phyloP scores from a whole-genome alignment of 2,329 filamentous ascomycete species.

The Scorias spongiosa region DNA sequence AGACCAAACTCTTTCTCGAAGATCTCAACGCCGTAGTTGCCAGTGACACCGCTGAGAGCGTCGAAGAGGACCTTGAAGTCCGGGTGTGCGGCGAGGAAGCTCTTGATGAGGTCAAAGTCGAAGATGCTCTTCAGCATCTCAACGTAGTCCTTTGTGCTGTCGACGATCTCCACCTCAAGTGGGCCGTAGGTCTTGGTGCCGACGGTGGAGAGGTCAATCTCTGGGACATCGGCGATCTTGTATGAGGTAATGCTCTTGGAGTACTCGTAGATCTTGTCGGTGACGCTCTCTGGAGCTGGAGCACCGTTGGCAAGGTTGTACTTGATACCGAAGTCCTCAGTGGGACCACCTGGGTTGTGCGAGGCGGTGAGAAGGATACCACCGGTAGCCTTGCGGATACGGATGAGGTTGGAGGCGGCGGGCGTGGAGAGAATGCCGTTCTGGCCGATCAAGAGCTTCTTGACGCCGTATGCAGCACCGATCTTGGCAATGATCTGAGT shows the following conservation, averaged over 20 bases:
- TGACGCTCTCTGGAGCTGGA: conserved; percentile 87
- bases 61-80: conserved; percentile 98
- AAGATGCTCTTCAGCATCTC: conserved; percentile 97
- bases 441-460: conserved; percentile 95
- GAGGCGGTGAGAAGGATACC: conserved; percentile 94
- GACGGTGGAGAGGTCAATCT: conserved; percentile 70
- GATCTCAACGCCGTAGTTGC: conserved; percentile 85
- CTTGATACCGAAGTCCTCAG: conserved; percentile 97
- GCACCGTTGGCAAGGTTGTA: conserved; percentile 97
- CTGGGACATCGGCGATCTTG: conserved; percentile 76
- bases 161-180: conserved; percentile 88
- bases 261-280: conserved; percentile 91
- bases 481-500: conserved; percentile 97
- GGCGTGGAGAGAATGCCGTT: conserved; percentile 94
- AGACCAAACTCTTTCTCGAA: conserved; percentile 89
- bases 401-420: conserved; percentile 88
- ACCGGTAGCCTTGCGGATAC: conserved; percentile 85
- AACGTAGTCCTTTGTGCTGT: conserved; percentile 84
- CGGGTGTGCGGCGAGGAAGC: conserved; percentile 71
- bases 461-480: conserved; percentile 88
- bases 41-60: conserved; percentile 84
- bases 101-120: conserved; percentile 90
- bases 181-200: conserved; percentile 71
- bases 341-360: conserved; percentile 96
- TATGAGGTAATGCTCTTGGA: conserved; percentile 84